A percentile compares a stretch with the other conserved stretches of the same genome.
These are phyloP conservation scores for Fusarium sp. DNA, from an alignment of 2,329 filamentous ascomycete genomes.

Conservation along the genomic window DNA sequence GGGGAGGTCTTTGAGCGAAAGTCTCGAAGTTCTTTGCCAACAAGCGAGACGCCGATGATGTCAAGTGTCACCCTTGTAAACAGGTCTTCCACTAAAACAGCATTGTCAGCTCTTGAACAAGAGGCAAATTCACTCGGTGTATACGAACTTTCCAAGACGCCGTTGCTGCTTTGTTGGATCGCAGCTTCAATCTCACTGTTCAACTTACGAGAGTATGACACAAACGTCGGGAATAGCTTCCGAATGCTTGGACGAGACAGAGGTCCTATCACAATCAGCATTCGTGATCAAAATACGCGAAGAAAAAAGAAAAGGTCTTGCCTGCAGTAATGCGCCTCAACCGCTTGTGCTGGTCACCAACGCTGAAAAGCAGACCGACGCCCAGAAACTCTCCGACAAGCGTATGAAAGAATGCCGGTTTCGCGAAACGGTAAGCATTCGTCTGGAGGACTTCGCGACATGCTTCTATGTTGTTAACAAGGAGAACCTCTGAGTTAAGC, in stretches of 20 bases:
- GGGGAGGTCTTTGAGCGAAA: slow-evolving; percentile 1
- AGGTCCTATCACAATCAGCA: neutral
- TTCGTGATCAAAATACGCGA: no score
- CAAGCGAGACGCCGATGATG: slow-evolving; percentile 4
- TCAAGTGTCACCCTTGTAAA: slow-evolving; percentile 15
- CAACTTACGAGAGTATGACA: neutral
- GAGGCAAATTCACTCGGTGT: accelerated
- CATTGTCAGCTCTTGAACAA: neutral
- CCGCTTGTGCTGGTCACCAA: slow-evolving; percentile 20
- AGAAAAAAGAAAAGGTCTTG: neutral
- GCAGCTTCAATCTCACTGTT: neutral
- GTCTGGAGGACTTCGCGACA: slow-evolving; percentile 23
- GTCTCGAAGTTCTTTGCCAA: slow-evolving; percentile 1
- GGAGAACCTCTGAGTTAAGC: slow-evolving; percentile 14
- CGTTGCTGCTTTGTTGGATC: neutral
- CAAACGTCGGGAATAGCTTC: neutral
- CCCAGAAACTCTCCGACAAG: slow-evolving; percentile 27
- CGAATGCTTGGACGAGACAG: slow-evolving; percentile 9
- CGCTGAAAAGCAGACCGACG: slow-evolving; percentile 13
- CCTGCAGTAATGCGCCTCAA: slow-evolving; percentile 10
- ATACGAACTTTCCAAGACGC: neutral
- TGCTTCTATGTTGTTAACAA: slow-evolving; percentile 20
- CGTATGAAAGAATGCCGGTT: slow-evolving; percentile 18
- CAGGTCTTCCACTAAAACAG: neutral
- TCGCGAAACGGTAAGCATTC: slow-evolving; percentile 12